phyloP scores from a whole-genome alignment of 2,329 filamentous ascomycete genomes.

The Thielaviopsis populi region DNA sequence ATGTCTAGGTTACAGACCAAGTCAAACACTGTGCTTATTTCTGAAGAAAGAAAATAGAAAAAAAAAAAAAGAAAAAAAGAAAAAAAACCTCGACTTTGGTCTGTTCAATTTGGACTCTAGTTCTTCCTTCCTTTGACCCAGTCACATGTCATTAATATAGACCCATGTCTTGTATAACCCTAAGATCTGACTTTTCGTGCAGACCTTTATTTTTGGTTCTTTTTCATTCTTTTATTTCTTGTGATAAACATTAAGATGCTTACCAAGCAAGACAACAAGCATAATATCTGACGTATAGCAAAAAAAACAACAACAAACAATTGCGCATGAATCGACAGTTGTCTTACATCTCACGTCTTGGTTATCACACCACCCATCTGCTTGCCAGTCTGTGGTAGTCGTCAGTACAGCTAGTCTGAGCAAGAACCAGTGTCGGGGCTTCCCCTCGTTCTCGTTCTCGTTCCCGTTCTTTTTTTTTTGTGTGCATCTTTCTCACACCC shows the following conservation, averaged over 20 bases:
- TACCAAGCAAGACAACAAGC: not conserved
- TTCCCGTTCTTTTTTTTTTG: not conserved
- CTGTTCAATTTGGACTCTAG: not conserved
- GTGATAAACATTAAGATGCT: slow-evolving; percentile 1
- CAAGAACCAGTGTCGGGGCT: not conserved
- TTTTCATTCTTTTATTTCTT: not conserved
- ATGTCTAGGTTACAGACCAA: slow-evolving; percentile 1
- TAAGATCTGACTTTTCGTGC: not conserved
- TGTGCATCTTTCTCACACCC: not conserved
- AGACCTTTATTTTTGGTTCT: not conserved
- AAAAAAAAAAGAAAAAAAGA: not conserved
- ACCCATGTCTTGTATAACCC: slow-evolving; percentile 3
- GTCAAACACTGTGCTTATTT: not conserved
- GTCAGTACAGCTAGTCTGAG: not conserved
- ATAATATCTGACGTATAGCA: not conserved
- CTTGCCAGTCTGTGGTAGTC: not conserved
- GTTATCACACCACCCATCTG: not conserved
- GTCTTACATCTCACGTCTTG: not conserved
- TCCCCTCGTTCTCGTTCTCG: not conserved
- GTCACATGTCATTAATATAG: not conserved
- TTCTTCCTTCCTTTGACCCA: not conserved
- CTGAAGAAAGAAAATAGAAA: not conserved
- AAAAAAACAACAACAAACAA: too few species aligned
- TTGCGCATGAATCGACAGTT: not conserved
- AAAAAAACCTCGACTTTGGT: not conserved